phyloP scores from a whole-genome alignment of 371 early-diverging fungal genomes.

The Coemansia sp. region DNA sequence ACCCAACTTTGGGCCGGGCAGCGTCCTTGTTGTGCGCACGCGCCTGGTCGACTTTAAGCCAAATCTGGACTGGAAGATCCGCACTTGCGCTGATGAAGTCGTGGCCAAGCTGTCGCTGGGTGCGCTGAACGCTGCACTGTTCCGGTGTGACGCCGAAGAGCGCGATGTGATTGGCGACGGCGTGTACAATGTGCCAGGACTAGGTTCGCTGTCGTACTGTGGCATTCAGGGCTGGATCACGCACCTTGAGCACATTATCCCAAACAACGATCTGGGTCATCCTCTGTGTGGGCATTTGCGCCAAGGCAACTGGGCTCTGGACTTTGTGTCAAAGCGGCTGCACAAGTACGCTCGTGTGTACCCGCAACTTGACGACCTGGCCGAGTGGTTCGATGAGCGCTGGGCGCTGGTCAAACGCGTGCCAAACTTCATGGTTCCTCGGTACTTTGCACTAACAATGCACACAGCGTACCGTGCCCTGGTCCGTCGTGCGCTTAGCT shows the following conservation, averaged over 20 bases:
- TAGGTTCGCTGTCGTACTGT: slow-evolving; percentile 80
- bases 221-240: slow-evolving; percentile 93
- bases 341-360: slow-evolving; percentile 57
- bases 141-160: slow-evolving; percentile 86
- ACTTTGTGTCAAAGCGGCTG: slow-evolving; percentile 78
- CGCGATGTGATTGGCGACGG: slow-evolving; percentile 72
- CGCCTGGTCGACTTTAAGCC: slow-evolving; percentile 52
- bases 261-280: slow-evolving; percentile 88
- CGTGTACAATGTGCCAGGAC: slow-evolving; percentile 82
- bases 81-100: slow-evolving; percentile 49
- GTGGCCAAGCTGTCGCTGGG: slow-evolving; percentile 58
- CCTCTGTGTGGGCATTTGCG: slow-evolving; percentile 88
- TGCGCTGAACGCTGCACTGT: slow-evolving; percentile 82
- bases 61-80: slow-evolving; percentile 51
- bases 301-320: slow-evolving; percentile 88
- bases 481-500: slow-evolving; percentile 58
- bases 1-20: slow-evolving; percentile 66
- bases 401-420: slow-evolving; percentile 66
- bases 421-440: slow-evolving; percentile 84
- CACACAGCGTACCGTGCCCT: slow-evolving; percentile 76
- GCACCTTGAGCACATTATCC: slow-evolving; percentile 61
- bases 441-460: slow-evolving; percentile 85
- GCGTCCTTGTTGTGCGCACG: slow-evolving; percentile 69
- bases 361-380: slow-evolving; percentile 57
- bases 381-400: slow-evolving; percentile 75